Conservation (phyloP, 306 rosid genomes). For the Cucurbita moschata region DNA sequence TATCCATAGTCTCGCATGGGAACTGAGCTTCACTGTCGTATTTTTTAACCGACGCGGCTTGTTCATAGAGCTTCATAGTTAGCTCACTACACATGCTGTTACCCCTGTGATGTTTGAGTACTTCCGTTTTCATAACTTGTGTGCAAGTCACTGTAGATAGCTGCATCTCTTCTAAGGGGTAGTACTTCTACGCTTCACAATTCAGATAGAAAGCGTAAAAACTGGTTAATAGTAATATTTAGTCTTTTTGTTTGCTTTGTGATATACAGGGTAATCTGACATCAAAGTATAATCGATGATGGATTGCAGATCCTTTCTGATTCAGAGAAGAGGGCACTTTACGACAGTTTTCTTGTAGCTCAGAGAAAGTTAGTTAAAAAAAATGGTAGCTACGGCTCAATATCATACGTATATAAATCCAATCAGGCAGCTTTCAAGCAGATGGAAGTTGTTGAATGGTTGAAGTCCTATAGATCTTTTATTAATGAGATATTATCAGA, state of each 20-base stretch:
- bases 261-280: slow-evolving; percentile 17
- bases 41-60: background rate
- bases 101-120: background rate
- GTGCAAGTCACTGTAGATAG: background rate
- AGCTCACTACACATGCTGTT: background rate
- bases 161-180: background rate
- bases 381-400: slow-evolving; percentile 22
- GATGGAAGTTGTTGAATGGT: slow-evolving; percentile 95
- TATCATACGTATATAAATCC: slow-evolving; percentile 29
- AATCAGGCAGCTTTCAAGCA: slow-evolving; percentile 29
- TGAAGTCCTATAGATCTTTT: slow-evolving; percentile 66
- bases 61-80: background rate
- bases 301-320: slow-evolving; percentile 94
- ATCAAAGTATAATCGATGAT: slow-evolving; percentile 24
- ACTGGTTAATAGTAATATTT: slow-evolving; percentile 1
- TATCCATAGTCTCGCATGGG: background rate
- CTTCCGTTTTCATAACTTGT: background rate
- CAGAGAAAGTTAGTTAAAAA: slow-evolving; percentile 48
- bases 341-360: slow-evolving; percentile 52
- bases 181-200: background rate
- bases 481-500: slow-evolving; percentile 56
- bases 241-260: slow-evolving; percentile 12
- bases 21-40: background rate
- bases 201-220: background rate
- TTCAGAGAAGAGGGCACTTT: slow-evolving; percentile 58